Base-by-base conservation (phyloP, 345 rosid genomes). In the Carallia brachiata region DNA sequence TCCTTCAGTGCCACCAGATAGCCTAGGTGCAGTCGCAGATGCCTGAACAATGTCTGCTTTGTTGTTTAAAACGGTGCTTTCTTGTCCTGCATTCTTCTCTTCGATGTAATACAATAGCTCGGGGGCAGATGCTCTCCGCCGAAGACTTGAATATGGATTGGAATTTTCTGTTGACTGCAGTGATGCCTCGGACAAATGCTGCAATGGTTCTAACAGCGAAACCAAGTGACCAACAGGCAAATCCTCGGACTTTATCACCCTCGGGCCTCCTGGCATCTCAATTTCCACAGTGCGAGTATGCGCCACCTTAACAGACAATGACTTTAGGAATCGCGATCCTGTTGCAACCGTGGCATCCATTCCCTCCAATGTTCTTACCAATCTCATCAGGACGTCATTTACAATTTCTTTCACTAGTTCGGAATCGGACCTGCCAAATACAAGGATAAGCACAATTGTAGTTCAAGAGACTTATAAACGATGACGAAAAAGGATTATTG, bases 151-250 rank as follows among this genome's bases (percentile, higher is more conserved):
- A 66, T 80, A 90, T 58, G 83, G 87, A 64, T 69, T 75, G 0
- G 88, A 85, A 74, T 90, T 93, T 79, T 88, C 79, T 36, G 81
- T 84, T 17, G 90, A 85, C 34, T 32, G 34, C 0, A 86, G 65
- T 4, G 86, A 84, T 66, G 88, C 93, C 75, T 88, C 91, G 17
- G 96, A 88, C 31, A 86, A 77, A 69, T 85, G 88, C 70, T 86
- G 81, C 31, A 88, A 52, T 48, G 91, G 93, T 47, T 84, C 82
- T 23, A 72, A 73, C 19, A 36, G 1, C 10, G 85, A 73, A 47
- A 71, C 48, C 16, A 61, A 66, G 32, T 71, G 57, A 59, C 62
- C 74, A 71, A 52, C 44, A 27, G 17, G 36, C 16, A 55, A 47
- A 15, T 66, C 36, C 36, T 18, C 34, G 1, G 34, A 32, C 34